These are phyloP conservation scores for Chaetomium sp. DNA, from an alignment of 2,329 filamentous ascomycete species.

Conservation along the genomic window DNA sequence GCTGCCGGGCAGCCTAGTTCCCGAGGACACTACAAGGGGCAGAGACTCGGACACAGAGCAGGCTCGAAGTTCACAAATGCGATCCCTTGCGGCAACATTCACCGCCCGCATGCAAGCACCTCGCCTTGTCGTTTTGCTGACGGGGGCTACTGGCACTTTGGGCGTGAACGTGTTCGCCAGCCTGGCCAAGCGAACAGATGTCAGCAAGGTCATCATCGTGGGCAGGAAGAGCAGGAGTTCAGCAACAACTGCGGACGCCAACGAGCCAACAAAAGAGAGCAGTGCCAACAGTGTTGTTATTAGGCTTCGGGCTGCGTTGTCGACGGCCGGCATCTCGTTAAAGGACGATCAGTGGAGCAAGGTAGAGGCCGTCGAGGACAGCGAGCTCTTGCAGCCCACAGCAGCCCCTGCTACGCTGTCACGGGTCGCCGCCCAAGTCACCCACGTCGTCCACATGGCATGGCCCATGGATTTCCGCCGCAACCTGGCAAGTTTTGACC, in stretches of 20 bases:
- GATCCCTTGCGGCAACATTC: background rate
- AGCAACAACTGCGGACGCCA: too few relatives aligned
- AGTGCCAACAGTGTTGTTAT: background rate
- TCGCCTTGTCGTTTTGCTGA: background rate
- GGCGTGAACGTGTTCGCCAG: background rate
- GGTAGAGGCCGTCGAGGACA: background rate
- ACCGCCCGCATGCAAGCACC: background rate
- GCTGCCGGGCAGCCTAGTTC: background rate
- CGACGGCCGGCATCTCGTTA: background rate
- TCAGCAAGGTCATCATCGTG: background rate
- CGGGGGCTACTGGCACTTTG: background rate
- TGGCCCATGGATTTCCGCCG: background rate
- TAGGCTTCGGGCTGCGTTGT: background rate
- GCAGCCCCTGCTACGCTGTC: background rate
- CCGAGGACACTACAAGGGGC: background rate
- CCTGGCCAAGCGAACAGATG: background rate
- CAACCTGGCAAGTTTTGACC: background rate
- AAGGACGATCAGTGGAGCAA: background rate
- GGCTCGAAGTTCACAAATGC: background rate
- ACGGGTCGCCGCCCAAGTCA: background rate
- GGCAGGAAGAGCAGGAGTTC: too few relatives aligned
- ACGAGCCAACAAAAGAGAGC: too few relatives aligned
- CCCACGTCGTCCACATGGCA: background rate
- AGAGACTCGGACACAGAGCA: background rate
- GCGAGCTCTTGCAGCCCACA: background rate